phyloP scores from a whole-genome alignment of 2,329 filamentous ascomycete species.

The Aspergillus texensis region DNA sequence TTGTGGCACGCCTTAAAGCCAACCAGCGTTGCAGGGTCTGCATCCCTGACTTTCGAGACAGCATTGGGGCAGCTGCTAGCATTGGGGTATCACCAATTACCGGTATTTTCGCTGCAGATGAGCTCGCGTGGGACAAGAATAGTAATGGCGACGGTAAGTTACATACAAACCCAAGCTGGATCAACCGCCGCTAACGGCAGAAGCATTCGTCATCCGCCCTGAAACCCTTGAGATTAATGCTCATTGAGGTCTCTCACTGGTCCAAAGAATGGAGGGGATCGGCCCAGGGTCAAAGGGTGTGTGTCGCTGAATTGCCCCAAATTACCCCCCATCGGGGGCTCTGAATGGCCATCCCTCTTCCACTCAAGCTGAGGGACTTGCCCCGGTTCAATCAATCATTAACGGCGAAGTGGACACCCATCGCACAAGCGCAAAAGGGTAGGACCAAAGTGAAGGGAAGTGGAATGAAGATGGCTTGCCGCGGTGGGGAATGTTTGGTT shows the following conservation, averaged over 20 bases:
- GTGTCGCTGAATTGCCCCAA: not conserved
- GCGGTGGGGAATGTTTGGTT: slow-evolving; percentile 11
- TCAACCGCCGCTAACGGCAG: not conserved
- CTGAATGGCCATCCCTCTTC: not conserved
- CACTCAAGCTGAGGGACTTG: not conserved
- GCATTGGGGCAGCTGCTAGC: not conserved
- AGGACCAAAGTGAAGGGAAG: not conserved
- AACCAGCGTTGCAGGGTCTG: not conserved
- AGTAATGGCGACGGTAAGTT: not conserved
- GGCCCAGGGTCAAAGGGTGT: slow-evolving; percentile 11
- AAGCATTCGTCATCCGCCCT: slow-evolving; percentile 15
- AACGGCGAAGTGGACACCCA: slow-evolving; percentile 3
- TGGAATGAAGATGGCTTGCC: slow-evolving; percentile 17
- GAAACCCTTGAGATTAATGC: slow-evolving; percentile 16
- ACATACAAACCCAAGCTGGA: not conserved
- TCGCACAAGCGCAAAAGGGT: not conserved
- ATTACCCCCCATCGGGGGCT: not conserved
- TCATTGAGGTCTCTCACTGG: slow-evolving; percentile 8
- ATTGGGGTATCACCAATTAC: not conserved
- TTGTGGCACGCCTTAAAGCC: slow-evolving; percentile 8
- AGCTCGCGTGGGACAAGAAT: not conserved
- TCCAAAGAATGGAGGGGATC: slow-evolving; percentile 12
- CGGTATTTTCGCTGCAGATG: not conserved
- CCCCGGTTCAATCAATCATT: slow-evolving; percentile 5
- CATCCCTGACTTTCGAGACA: slow-evolving; percentile 5